Evolutionary conservation across 495 filamentous ascomycete species (phyloP).

Genomic region (Daldinia grandis): DNA sequence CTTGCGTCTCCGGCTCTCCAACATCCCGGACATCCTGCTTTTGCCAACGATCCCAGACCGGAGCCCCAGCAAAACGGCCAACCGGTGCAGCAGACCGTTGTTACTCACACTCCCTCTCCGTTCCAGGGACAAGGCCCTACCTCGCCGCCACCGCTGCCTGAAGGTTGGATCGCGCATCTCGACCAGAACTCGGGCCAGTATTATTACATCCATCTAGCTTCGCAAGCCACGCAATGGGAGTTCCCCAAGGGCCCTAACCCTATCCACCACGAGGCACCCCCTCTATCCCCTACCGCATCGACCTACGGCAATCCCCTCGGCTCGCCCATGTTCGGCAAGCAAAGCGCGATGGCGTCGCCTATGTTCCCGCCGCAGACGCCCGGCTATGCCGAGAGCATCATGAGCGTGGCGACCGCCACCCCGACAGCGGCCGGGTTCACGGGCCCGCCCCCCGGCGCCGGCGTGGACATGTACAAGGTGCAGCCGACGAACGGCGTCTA

Average conservation of each 20-base stretch:
- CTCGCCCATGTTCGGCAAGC: conserved; percentile 76
- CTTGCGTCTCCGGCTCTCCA: conserved; percentile 60
- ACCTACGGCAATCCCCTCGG: conserved; percentile 80
- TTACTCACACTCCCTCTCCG: conserved; percentile 57
- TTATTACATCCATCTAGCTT: conserved; percentile 97
- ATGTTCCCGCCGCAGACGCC: conserved; percentile 76
- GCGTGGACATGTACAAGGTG: conserved; percentile 91
- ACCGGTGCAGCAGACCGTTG: conserved; percentile 55
- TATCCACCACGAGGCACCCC: conserved; percentile 76
- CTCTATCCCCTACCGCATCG: conserved; percentile 80
- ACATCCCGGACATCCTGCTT: conserved; percentile 76
- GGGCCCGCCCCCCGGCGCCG: conserved; percentile 84
- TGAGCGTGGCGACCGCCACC: conserved; percentile 78
- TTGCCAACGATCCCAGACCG: conserved; percentile 76
- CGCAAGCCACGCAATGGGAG: conserved; percentile 98
- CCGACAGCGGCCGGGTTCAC: conserved; percentile 76
- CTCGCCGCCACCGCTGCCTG: conserved; percentile 90
- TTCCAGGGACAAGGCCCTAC: conserved; percentile 69
- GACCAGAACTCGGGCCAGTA: conserved; percentile 96
- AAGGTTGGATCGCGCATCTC: conserved; percentile 98
- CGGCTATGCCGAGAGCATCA: conserved; percentile 76
- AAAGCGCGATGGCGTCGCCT: conserved; percentile 76
- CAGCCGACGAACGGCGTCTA: conserved; percentile 97
- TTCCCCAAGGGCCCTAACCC: conserved; percentile 93
- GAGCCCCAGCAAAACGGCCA: conserved; percentile 52